phyloP scores from a whole-genome alignment of 176 grass and related monocot species.

The Paspalum vaginatum region DNA sequence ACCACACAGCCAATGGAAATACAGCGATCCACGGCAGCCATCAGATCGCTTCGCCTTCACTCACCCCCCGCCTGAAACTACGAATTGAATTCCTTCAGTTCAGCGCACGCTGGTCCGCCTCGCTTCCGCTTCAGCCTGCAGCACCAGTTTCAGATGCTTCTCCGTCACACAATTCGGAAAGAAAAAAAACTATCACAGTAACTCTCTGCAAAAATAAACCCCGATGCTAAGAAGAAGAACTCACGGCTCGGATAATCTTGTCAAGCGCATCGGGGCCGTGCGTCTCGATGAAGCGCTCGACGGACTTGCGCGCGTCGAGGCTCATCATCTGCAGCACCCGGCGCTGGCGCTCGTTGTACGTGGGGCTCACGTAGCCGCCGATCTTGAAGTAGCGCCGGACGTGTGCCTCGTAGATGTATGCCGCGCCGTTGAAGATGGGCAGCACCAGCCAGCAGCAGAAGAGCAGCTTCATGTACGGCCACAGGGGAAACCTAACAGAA shows the following conservation, averaged over 20 bases:
- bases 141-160: conserved; percentile 1
- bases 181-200: not conserved
- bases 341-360: conserved; percentile 73
- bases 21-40: not conserved
- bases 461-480: conserved; percentile 90
- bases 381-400: conserved; percentile 91
- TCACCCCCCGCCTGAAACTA: conserved; percentile 34
- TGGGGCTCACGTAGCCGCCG: conserved; percentile 62
- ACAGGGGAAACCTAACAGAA: conserved; percentile 71
- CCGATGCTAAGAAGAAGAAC: not conserved
- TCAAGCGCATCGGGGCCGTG: conserved; percentile 77
- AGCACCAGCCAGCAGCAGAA: conserved; percentile 97
- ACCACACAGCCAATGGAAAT: not conserved
- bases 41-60: conserved; percentile 6
- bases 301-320: conserved; percentile 82
- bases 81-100: conserved; percentile 9
- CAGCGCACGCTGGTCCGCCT: conserved; percentile 25
- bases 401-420: conserved; percentile 82
- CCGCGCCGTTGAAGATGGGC: conserved; percentile 93
- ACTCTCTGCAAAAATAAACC: not conserved
- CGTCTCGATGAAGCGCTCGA: conserved; percentile 79
- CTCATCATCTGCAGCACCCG: conserved; percentile 86
- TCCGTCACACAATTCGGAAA: conserved; percentile 27
- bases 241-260: conserved; percentile 75
- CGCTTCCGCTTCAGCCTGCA: conserved; percentile 67